Base-by-base conservation (phyloP, 345 rosid genomes). In the Moringa oleifera region DNA sequence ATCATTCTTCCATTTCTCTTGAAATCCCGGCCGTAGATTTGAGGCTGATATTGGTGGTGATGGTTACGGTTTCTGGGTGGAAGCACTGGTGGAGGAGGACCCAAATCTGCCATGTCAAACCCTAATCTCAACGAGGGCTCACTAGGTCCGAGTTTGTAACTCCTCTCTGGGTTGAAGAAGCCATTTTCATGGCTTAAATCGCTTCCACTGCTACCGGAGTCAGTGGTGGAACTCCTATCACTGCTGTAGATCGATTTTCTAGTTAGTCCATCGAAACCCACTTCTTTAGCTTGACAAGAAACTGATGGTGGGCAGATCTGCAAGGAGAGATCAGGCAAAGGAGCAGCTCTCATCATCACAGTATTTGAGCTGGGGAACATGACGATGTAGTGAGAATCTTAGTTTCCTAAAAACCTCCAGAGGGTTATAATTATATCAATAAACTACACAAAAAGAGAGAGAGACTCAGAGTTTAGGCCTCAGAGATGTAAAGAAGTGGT, bases 251-350 rank as follows among this genome's bases (percentile, higher is more conserved):
- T 69, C 8, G 72, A 21, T 67, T 80, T 77, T 52, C 71, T 46
- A 5, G 67, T 21, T 53, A 71, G 28, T 37, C 62, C 73, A 23
- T 59, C 74, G 52, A 33, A 62, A 1, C 46, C 61, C 47, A 65
- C 49, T 18, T 72, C 65, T 57, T 64, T 73, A 6, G 51, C 64
- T 20, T 62, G 62, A 54, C 63, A 57, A 51, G 63, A 73, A 59
- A 71, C 57, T 20, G 75, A 66, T n/a, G 96, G 98, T 20, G 78
- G 95, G 69, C 96, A 87, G 75, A 93, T 93, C 76, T 90, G 91
- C 71, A 93, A 77, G 11, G 97, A 90, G 63, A 93, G 97, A 78
- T 90, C 96, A 58, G 90, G 94, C 37, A 88, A 64, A 63, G 65
- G 33, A n/a, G 65, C 25, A 25, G 54, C 59, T 71, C 71, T 73